Base-by-base conservation (phyloP, 1,284 basidiomycete genomes). In the Papiliotrema nemorosa region DNA sequence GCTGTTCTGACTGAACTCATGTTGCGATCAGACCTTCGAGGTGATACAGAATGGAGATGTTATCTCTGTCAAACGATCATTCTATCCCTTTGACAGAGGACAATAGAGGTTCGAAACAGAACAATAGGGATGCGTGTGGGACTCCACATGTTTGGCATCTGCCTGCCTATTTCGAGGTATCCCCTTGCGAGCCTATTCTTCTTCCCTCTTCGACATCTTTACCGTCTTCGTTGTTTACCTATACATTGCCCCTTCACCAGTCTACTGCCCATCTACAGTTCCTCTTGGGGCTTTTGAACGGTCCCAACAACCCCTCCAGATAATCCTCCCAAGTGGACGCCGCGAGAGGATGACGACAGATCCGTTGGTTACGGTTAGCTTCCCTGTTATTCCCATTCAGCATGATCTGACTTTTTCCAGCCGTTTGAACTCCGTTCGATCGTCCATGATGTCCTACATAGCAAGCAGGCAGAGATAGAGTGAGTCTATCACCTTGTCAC, bases 401-500 rank as follows among this genome's bases (percentile, higher is more conserved):
- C 18, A n/a, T 45, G 18, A 22, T 29, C 31, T 29, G 26, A 24
- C 38, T 24, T 16, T 18, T 33, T 16, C 14, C 43, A 63, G 62
- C 31, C 53, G 7, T 46, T 44, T 13, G 54, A 68, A 45, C 54
- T 70, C 10, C 59, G 60, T 16, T 54, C 54, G 25, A 63, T 58
- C 12, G 45, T 72, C 12, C 58, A 63, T 50, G 63, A 68, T 33
- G 49, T 66, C 1, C 42, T 69, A 14, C 41, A 50, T 25, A 20
- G 41, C n/a, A 58, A 57, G 42, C 55, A 66, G 48, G 31, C 48
- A n/a, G 31, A 49, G 1, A 52, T 63, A 10, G 51, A 53, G 66
- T 66, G 36, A 42, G 64, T 20, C 33, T 14, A 7, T 10, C 3
- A 5, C 2, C 9, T 12, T 20, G 18, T 14, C 20, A 12, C 6